Conservation (phyloP, 2,329 filamentous ascomycete genomes). For the Lasiodiplodia sp. region DNA sequence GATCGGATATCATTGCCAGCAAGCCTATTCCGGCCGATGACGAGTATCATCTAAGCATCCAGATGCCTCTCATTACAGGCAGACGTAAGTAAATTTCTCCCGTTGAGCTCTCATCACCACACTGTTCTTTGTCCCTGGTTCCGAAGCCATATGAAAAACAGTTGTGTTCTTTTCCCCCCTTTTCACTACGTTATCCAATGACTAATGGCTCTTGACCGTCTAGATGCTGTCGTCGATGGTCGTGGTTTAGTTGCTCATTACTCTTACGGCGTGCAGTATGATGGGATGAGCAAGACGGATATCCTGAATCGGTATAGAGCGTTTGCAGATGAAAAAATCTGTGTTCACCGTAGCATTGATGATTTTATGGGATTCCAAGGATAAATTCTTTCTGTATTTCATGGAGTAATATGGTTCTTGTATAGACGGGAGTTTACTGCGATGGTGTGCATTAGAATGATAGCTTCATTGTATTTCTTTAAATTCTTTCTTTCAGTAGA, state of each 20-base stretch:
- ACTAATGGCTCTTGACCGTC: not conserved
- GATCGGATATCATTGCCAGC: conserved; percentile 54
- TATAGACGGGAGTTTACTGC: no score
- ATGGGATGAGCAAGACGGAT: conserved; percentile 10
- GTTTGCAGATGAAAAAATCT: conserved; percentile 19
- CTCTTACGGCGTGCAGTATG: not conserved
- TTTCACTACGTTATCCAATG: no score
- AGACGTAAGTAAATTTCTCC: conserved; percentile 38
- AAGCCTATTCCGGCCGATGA: conserved; percentile 57
- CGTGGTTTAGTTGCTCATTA: conserved; percentile 19
- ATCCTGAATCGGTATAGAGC: conserved; percentile 18
- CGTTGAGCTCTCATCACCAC: no score
- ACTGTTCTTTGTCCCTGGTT: not conserved
- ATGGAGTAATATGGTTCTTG: no score
- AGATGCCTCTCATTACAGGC: conserved; percentile 47
- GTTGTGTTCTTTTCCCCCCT: no score
- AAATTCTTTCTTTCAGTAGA: no score
- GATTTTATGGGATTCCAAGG: not conserved
- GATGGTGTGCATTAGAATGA: no score
- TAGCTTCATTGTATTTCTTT: no score
- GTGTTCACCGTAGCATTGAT: not conserved
- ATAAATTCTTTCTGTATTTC: no score
- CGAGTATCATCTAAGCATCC: conserved; percentile 55
- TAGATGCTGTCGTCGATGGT: conserved; percentile 18
- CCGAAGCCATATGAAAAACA: no score